A percentile compares a stretch with the other conserved stretches of the same genome.
Evolutionary conservation across 768 basidiomycete species (phyloP).

Genomic region (Rubroboletus satanas): DNA sequence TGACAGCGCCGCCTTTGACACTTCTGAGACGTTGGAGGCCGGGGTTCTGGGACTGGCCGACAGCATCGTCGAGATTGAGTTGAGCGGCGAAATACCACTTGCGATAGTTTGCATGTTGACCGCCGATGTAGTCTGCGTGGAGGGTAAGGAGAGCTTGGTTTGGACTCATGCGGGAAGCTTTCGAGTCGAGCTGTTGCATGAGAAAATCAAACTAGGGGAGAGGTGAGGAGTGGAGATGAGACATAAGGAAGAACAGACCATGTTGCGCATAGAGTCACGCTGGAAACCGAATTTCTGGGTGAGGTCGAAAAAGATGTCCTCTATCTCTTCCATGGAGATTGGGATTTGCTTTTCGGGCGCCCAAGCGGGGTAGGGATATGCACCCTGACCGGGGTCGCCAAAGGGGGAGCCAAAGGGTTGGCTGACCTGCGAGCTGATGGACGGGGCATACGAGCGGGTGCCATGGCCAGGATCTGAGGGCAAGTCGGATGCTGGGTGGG

Average conservation of each 20-base stretch:
- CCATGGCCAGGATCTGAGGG: conserved; percentile 32
- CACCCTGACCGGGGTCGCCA: conserved; percentile 49
- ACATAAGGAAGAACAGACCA: conserved; percentile 45
- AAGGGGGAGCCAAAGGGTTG: conserved; percentile 57
- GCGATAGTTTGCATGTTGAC: conserved; percentile 97
- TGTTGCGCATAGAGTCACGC: conserved; percentile 92
- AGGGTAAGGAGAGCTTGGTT: conserved; percentile 94
- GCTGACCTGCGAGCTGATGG: conserved; percentile 59
- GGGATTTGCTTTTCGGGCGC: conserved; percentile 89
- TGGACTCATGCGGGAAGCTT: conserved; percentile 97
- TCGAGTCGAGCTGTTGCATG: conserved; percentile 96
- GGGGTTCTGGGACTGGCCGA: conserved; percentile 91
- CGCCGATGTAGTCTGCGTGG: conserved; percentile 98
- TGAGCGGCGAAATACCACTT: conserved; percentile 99
- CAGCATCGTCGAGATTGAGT: conserved; percentile 97
- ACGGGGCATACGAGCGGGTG: conserved; percentile 49
- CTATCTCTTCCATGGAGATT: conserved; percentile 96
- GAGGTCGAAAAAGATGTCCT: conserved; percentile 97
- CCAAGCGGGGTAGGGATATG: conserved; percentile 93
- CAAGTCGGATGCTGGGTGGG: conserved; percentile 13
- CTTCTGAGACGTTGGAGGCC: conserved; percentile 86
- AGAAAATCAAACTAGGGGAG: conserved; percentile 82
- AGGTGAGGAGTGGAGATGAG: conserved; percentile 5
- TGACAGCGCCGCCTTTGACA: conserved; percentile 58
- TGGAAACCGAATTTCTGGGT: conserved; percentile 99